Percentiles rank a stretch among this genome's conserved stretches.
These are phyloP conservation scores for Neonectria ditissima DNA, from an alignment of 2,329 filamentous ascomycete genomes.

Conservation along the genomic window DNA sequence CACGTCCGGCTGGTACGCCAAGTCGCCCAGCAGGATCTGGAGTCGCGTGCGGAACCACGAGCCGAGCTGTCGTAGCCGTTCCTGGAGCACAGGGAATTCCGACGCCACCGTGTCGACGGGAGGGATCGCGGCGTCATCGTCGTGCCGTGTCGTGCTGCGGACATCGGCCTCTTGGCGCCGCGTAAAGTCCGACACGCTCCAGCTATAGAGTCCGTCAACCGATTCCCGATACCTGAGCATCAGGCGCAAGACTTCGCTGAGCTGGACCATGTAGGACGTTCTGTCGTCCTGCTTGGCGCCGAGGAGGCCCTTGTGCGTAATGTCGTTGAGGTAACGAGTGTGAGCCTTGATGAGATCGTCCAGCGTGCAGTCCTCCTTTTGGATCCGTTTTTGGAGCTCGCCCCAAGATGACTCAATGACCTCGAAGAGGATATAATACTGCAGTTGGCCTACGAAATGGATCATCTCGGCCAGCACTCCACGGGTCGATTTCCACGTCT, in stretches of 20 bases:
- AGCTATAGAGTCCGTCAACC: constrained; percentile 93
- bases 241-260: constrained; percentile 90
- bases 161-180: constrained; percentile 87
- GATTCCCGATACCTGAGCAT: constrained; percentile 96
- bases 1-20: constrained; percentile 92
- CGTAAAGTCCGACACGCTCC: constrained; percentile 94
- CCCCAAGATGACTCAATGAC: constrained; percentile 98
- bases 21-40: constrained; percentile 85
- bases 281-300: constrained; percentile 79
- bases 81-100: constrained; percentile 79
- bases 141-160: constrained; percentile 70
- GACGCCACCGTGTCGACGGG: constrained; percentile 68
- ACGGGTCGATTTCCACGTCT: constrained; percentile 90
- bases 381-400: constrained; percentile 84
- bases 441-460: constrained; percentile 95
- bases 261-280: constrained; percentile 86
- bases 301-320: constrained; percentile 94
- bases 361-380: constrained; percentile 87
- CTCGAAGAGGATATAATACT: constrained; percentile 99
- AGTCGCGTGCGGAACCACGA: constrained; percentile 81
- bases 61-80: constrained; percentile 78
- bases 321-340: constrained; percentile 88
- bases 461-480: constrained; percentile 97
- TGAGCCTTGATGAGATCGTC: constrained; percentile 96
- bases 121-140: constrained; percentile 40